These are phyloP conservation scores for Magnolia kwangsiensis DNA, from an alignment of 164 flowering plant genomes.

Conservation along the genomic window DNA sequence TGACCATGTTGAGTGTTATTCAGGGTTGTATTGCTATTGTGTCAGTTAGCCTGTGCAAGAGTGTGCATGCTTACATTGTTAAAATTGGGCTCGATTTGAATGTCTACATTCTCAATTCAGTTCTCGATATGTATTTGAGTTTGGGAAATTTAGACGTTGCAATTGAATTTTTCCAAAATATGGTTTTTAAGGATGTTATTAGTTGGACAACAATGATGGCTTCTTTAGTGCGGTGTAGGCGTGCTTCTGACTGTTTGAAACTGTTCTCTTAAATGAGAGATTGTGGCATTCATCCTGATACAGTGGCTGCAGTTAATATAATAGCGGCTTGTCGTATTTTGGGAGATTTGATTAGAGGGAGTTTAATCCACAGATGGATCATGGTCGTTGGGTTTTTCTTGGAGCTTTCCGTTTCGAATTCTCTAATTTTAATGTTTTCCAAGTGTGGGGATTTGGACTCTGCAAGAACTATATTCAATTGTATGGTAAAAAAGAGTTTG, in stretches of 20 bases:
- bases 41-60: slow-evolving; percentile 16
- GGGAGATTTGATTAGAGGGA: slow-evolving; percentile 33
- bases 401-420: slow-evolving; percentile 23
- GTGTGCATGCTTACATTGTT: slow-evolving; percentile 23
- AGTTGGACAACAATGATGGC: slow-evolving; percentile 42
- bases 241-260: slow-evolving; percentile 23
- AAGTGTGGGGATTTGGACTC: slow-evolving; percentile 32
- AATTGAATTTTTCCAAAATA: slow-evolving; percentile 19
- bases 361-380: slow-evolving; percentile 30
- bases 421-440: slow-evolving; percentile 33
- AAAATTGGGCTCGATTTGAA: slow-evolving; percentile 23
- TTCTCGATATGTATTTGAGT: slow-evolving; percentile 37
- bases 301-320: slow-evolving; percentile 24
- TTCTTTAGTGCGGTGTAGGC: slow-evolving; percentile 19
- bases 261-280: slow-evolving; percentile 27
- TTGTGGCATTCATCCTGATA: slow-evolving; percentile 18
- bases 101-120: slow-evolving; percentile 25
- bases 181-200: slow-evolving; percentile 34
- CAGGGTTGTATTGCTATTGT: slow-evolving; percentile 20
- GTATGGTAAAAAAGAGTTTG: slow-evolving; percentile 19
- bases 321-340: slow-evolving; percentile 29
- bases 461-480: slow-evolving; percentile 27
- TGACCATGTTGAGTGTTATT: slow-evolving; percentile 27
- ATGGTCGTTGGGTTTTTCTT: slow-evolving; percentile 21
- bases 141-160: slow-evolving; percentile 27